Conservation (phyloP, 441 rosid genomes). For the Metrosideros polymorpha region DNA sequence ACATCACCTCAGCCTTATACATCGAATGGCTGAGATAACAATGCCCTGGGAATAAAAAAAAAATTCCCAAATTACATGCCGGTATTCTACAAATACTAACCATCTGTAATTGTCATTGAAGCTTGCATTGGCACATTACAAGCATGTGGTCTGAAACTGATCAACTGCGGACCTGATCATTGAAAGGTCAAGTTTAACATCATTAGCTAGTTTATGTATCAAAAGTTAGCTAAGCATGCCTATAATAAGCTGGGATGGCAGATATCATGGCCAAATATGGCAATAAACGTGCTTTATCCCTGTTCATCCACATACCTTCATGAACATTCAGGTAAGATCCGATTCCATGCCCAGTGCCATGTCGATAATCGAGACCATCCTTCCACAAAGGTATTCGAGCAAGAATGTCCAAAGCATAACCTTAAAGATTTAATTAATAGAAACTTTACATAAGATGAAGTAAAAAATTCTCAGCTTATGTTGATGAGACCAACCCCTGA, state of each 20-base stretch:
- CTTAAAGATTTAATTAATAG: constrained; percentile 20
- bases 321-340: constrained; percentile 94
- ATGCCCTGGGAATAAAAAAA: background rate
- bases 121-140: constrained; percentile 81
- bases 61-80: background rate
- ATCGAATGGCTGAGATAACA: background rate
- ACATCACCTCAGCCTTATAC: background rate
- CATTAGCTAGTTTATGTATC: background rate
- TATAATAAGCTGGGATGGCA: background rate
- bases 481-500: background rate
- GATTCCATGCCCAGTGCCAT: constrained; percentile 98
- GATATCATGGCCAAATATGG: background rate
- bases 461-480: background rate
- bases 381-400: constrained; percentile 90
- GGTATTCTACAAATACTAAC: constrained; percentile 24
- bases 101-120: constrained; percentile 98
- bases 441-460: background rate
- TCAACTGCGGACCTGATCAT: constrained; percentile 77
- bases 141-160: constrained; percentile 80
- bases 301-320: constrained; percentile 50
- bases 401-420: constrained; percentile 84
- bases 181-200: background rate
- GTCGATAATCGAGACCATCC: constrained; percentile 88
- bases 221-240: background rate
- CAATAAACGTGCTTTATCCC: background rate